These are phyloP conservation scores for Saussurea involucrata DNA, from an alignment of 129 eudicot species.

Conservation along the genomic window DNA sequence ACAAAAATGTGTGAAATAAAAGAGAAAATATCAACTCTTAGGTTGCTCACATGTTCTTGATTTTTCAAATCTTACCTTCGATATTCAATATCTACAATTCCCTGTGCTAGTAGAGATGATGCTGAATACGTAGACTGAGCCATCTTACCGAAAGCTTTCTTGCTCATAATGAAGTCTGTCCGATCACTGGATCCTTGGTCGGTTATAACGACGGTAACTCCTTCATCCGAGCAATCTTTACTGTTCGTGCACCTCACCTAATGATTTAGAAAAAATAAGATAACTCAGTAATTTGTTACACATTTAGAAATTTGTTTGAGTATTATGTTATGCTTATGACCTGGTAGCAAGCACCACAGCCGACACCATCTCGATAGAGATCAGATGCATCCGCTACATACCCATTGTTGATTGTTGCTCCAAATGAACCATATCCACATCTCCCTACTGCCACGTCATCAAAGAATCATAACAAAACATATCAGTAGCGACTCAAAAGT, in stretches of 20 bases:
- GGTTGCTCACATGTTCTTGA: not conserved
- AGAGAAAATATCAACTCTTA: not conserved
- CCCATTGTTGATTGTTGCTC: slow-evolving; percentile 72
- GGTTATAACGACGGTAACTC: slow-evolving; percentile 68
- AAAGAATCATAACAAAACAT: not conserved
- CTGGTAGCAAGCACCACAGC: slow-evolving; percentile 93
- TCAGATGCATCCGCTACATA: slow-evolving; percentile 75
- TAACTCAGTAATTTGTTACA: not conserved
- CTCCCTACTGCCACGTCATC: slow-evolving; percentile 51
- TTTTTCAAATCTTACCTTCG: slow-evolving; percentile 45
- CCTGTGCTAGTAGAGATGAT: slow-evolving; percentile 46
- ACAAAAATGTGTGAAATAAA: not conserved
- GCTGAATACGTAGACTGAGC: slow-evolving; percentile 63
- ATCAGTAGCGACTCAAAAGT: not conserved
- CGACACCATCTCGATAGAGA: slow-evolving; percentile 70
- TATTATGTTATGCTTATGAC: slow-evolving; percentile 24
- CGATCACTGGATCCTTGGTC: slow-evolving; percentile 68
- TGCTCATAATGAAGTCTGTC: slow-evolving; percentile 78
- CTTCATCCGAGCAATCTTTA: slow-evolving; percentile 66
- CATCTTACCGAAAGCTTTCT: slow-evolving; percentile 61
- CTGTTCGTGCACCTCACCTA: slow-evolving; percentile 73
- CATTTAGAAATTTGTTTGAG: not conserved
- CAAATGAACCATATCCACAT: slow-evolving; percentile 72
- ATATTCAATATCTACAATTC: slow-evolving; percentile 74
- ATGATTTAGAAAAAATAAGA: not conserved